Percentiles rank a stretch among this genome's conserved stretches.
phyloP scores from a whole-genome alignment of 768 basidiomycete genomes.

The Serendipita indica region DNA sequence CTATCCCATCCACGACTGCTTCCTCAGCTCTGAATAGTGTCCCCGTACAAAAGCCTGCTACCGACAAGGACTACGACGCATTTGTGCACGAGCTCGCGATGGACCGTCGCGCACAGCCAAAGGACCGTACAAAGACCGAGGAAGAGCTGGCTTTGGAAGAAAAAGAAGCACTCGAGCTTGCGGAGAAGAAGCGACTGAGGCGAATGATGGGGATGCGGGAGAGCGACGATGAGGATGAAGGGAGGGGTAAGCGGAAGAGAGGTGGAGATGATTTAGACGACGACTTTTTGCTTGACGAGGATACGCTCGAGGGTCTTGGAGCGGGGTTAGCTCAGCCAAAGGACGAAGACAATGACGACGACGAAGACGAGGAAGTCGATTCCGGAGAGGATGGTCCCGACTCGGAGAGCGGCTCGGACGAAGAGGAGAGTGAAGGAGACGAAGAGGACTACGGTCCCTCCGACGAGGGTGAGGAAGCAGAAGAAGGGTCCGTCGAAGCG shows the following conservation, averaged over 20 bases:
- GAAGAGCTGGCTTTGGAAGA: slow-evolving; percentile 84
- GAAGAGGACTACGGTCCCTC: slow-evolving; percentile 22
- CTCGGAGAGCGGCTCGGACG: slow-evolving; percentile 26
- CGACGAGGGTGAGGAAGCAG: slow-evolving; percentile 25
- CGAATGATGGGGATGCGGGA: slow-evolving; percentile 76
- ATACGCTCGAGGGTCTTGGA: slow-evolving; percentile 24
- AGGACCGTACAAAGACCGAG: slow-evolving; percentile 91
- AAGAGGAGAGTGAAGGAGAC: slow-evolving; percentile 22
- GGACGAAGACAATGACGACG: slow-evolving; percentile 23
- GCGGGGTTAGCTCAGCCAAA: slow-evolving; percentile 22
- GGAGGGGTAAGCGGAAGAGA: slow-evolving; percentile 32
- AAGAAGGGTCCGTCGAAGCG: slow-evolving; percentile 32
- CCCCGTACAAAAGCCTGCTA: slow-evolving; percentile 19
- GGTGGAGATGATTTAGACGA: slow-evolving; percentile 89
- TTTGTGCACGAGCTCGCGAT: slow-evolving; percentile 85
- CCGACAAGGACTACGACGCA: slow-evolving; percentile 72
- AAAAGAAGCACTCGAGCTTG: slow-evolving; percentile 72
- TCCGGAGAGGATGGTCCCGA: slow-evolving; percentile 27
- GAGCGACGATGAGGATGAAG: slow-evolving; percentile 43
- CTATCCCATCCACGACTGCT: slow-evolving; percentile 4
- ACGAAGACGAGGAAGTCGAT: slow-evolving; percentile 17
- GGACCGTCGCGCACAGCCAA: slow-evolving; percentile 85
- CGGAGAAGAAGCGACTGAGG: slow-evolving; percentile 58
- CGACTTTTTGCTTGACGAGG: slow-evolving; percentile 35
- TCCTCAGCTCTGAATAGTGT: slow-evolving; percentile 20